phyloP scores from a whole-genome alignment of 1,284 basidiomycete genomes.

The Ceratobasidium sp. region DNA sequence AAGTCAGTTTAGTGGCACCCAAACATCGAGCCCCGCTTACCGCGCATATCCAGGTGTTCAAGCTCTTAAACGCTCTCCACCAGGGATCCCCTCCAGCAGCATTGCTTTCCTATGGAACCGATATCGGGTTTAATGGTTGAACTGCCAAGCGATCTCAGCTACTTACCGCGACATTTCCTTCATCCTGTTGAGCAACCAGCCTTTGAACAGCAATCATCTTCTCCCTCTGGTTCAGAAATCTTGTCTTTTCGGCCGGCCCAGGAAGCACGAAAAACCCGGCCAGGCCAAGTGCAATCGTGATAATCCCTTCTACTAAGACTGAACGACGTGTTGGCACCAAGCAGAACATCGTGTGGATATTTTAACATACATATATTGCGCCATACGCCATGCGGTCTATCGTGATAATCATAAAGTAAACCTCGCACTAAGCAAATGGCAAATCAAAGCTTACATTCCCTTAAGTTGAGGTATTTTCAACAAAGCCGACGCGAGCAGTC shows the following conservation, averaged over 20 bases:
- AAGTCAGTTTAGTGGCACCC: neutral
- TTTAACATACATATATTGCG: conserved; percentile 53
- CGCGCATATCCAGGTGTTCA: conserved; percentile 50
- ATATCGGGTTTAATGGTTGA: neutral
- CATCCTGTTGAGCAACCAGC: conserved; percentile 25
- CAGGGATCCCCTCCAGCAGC: conserved; percentile 51
- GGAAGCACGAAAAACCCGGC: conserved; percentile 56
- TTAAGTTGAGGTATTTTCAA: conserved; percentile 51
- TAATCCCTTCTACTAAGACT: conserved; percentile 54
- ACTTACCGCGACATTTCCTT: conserved; percentile 26
- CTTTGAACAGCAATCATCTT: conserved; percentile 52
- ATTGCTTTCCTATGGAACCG: conserved; percentile 7
- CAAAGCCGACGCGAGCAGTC: conserved; percentile 51
- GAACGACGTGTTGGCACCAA: neutral
- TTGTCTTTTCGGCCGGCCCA: conserved; percentile 54
- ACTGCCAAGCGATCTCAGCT: neutral
- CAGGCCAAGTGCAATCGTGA: conserved; percentile 55
- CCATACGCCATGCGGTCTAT: conserved; percentile 52
- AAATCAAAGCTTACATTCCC: conserved; percentile 50
- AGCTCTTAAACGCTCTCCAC: conserved; percentile 50
- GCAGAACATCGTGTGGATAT: neutral
- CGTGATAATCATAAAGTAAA: conserved; percentile 47
- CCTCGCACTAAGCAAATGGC: conserved; percentile 16
- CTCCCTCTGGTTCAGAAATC: conserved; percentile 56
- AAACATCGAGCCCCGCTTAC: conserved; percentile 32